A percentile compares a stretch with the other conserved stretches of the same genome.
Conservation (phyloP, 225 moss, liverwort and hornwort species). For the Climacium dendroides region DNA sequence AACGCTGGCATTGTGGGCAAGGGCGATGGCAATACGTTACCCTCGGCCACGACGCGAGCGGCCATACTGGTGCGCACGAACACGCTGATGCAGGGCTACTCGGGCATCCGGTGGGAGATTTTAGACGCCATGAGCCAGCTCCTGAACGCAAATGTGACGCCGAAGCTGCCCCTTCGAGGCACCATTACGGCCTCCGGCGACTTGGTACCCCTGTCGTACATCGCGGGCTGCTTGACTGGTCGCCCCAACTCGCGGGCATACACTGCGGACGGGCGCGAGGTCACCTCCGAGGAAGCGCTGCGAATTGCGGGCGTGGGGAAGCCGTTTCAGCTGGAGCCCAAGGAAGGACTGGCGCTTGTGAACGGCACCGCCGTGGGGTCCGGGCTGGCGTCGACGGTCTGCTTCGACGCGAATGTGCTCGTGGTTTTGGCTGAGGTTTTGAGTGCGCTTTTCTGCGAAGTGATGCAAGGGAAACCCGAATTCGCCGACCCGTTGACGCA, state of each 20-base stretch:
- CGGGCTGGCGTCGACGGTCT: conserved; percentile 27
- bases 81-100: conserved; percentile 42
- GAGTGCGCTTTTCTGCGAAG: conserved; percentile 35
- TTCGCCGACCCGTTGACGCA: conserved; percentile 38
- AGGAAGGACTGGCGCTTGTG: conserved; percentile 40
- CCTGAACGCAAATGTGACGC: conserved; percentile 34
- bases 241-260: conserved; percentile 18
- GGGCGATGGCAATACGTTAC: conserved; percentile 23
- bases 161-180: conserved; percentile 32
- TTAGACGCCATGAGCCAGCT: conserved; percentile 19
- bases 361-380: conserved; percentile 48
- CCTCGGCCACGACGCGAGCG: conserved; percentile 29
- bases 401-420: conserved; percentile 35
- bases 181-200: conserved; percentile 38
- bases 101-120: conserved; percentile 43
- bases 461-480: conserved; percentile 43
- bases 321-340: conserved; percentile 35
- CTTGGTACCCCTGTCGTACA: conserved; percentile 36
- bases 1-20: conserved; percentile 39
- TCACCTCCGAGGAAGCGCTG: conserved; percentile 18
- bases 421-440: conserved; percentile 29
- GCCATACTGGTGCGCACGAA: conserved; percentile 49
- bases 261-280: conserved; percentile 24
- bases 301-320: conserved; percentile 21
- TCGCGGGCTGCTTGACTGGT: conserved; percentile 41